These are phyloP conservation scores for Ceratocystiopsis minuta DNA, from an alignment of 2,329 filamentous ascomycete genomes.

Conservation along the genomic window DNA sequence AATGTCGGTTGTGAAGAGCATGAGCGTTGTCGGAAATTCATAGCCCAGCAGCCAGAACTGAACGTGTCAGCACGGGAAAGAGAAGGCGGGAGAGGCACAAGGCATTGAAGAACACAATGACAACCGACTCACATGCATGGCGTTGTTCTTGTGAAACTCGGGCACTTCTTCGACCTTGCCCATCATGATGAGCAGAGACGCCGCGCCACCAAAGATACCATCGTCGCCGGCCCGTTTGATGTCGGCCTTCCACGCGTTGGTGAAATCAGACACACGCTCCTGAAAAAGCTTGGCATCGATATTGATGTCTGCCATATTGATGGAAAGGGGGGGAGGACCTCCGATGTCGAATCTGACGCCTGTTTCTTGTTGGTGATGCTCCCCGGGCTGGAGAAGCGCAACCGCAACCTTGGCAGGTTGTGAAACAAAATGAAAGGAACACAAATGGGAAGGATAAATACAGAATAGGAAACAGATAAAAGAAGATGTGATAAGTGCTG, in stretches of 20 bases:
- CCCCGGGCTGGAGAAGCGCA: too few species aligned
- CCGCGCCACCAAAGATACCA: conserved; percentile 66
- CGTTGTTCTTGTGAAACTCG: conserved; percentile 88
- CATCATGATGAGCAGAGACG: conserved; percentile 77
- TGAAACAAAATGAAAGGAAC: too few species aligned
- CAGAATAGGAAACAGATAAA: too few species aligned
- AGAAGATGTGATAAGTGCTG: too few species aligned
- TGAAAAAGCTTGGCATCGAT: conserved; percentile 92
- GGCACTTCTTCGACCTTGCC: conserved; percentile 84
- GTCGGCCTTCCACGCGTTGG: conserved; percentile 90
- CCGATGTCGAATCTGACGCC: conserved; percentile 12
- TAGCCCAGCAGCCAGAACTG: conserved; percentile 98
- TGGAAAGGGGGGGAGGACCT: too few species aligned
- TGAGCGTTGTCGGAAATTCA: conserved; percentile 90
- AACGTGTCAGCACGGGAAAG: conserved; percentile 1
- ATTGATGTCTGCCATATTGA: conserved; percentile 58
- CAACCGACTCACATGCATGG: conserved; percentile 54
- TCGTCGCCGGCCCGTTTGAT: conserved; percentile 69
- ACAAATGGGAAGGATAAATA: too few species aligned
- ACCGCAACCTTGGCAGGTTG: too few species aligned
- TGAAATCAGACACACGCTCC: conserved; percentile 73
- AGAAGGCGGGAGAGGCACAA: not conserved
- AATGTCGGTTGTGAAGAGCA: conserved; percentile 75
- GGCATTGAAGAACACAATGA: not conserved
- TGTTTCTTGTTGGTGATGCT: not conserved